phyloP scores from a whole-genome alignment of 2,329 filamentous ascomycete genomes.

The Penicillium fuscoglaucum region DNA sequence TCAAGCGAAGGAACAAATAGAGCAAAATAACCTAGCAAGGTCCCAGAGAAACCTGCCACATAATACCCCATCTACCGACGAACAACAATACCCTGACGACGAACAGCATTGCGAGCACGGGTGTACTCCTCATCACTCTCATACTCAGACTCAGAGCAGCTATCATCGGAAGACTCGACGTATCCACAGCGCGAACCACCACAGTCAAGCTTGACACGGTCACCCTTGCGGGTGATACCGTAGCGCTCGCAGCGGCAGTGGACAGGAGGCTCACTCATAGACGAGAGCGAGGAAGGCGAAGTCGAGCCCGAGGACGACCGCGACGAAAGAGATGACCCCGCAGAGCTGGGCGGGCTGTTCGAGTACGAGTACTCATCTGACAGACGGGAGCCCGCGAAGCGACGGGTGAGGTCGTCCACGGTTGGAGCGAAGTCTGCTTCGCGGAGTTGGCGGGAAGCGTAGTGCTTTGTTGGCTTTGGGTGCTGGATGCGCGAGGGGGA shows the following conservation, averaged over 20 bases:
- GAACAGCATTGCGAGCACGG: slow-evolving; percentile 36
- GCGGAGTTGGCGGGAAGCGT: slow-evolving; percentile 84
- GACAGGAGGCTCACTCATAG: slow-evolving; percentile 61
- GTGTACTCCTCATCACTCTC: slow-evolving; percentile 43
- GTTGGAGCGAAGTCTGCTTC: slow-evolving; percentile 76
- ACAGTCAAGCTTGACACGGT: slow-evolving; percentile 94
- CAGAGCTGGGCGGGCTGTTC: slow-evolving; percentile 71
- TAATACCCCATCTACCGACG: slow-evolving; percentile 32
- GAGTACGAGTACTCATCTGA: slow-evolving; percentile 71
- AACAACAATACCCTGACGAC: slow-evolving; percentile 43
- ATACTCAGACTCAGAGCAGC: slow-evolving; percentile 12
- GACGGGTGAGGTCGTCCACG: slow-evolving; percentile 75
- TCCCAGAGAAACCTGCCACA: neutral
- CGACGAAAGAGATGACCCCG: slow-evolving; percentile 68
- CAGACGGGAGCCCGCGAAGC: slow-evolving; percentile 70
- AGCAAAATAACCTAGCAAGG: neutral
- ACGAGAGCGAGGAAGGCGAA: slow-evolving; percentile 59
- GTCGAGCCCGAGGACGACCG: slow-evolving; percentile 63
- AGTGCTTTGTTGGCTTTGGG: slow-evolving; percentile 84
- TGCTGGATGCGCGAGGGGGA: slow-evolving; percentile 87
- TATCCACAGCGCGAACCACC: slow-evolving; percentile 85
- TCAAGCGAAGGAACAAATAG: slow-evolving; percentile 7
- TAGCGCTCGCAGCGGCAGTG: slow-evolving; percentile 93
- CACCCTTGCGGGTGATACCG: slow-evolving; percentile 89
- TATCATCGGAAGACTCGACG: slow-evolving; percentile 8